phyloP scores from a whole-genome alignment of 768 basidiomycete species.

The Hemileccinum impolitum region DNA sequence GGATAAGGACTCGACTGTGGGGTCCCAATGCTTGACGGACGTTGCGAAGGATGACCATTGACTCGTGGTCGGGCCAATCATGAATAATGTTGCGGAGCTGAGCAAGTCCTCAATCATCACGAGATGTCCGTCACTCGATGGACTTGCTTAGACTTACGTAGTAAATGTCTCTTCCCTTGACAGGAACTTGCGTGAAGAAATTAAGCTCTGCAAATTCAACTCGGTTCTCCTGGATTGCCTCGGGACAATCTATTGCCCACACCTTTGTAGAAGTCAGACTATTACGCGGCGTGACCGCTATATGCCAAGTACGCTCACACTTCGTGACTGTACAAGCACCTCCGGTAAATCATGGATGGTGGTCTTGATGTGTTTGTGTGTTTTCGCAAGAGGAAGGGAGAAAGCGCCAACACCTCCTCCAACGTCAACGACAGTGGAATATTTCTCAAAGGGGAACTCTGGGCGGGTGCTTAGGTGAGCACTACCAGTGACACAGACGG shows the following conservation, averaged over 20 bases:
- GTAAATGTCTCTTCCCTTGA: constrained; percentile 28
- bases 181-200: constrained; percentile 30
- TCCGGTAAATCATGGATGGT: constrained; percentile 32
- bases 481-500: background rate
- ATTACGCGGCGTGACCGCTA: no score
- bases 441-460: constrained; percentile 33
- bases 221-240: constrained; percentile 22
- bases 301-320: constrained; percentile 1
- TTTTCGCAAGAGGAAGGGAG: constrained; percentile 28
- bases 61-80: constrained; percentile 28
- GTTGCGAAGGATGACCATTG: constrained; percentile 20
- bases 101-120: background rate
- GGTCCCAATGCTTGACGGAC: constrained; percentile 22
- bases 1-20: constrained; percentile 25
- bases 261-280: constrained; percentile 13
- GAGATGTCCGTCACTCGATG: no score
- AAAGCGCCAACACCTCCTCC: constrained; percentile 34
- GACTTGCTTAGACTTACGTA: constrained; percentile 22
- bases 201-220: constrained; percentile 29
- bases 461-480: background rate
- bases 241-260: constrained; percentile 24
- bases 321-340: constrained; percentile 20
- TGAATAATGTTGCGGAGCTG: constrained; percentile 23
- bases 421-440: constrained; percentile 33
- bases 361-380: constrained; percentile 27